Evolutionary conservation across 352 stramenopile genomes (phyloP).

Genomic region (Phytopythium chamaehyphon): DNA sequence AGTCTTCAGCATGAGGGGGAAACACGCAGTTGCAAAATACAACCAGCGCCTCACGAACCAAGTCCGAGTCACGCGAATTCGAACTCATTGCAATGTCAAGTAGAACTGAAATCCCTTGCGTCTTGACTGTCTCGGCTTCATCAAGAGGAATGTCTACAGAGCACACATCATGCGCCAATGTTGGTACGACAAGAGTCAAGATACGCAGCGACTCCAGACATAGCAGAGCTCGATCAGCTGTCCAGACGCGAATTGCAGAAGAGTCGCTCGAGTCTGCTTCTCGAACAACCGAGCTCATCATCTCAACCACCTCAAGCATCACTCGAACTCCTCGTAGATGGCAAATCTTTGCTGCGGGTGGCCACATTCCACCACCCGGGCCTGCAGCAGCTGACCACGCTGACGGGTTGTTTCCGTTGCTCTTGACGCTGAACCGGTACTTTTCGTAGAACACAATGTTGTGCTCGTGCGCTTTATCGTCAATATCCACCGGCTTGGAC

Average conservation of each 20-base stretch:
- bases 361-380: constrained; percentile 59
- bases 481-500: constrained; percentile 76
- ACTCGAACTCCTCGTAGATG: constrained; percentile 73
- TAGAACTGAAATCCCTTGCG: constrained; percentile 60
- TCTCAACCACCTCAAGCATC: constrained; percentile 73
- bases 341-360: constrained; percentile 62
- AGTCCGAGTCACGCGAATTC: constrained; percentile 63
- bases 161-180: constrained; percentile 70
- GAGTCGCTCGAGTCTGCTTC: constrained; percentile 53
- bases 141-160: constrained; percentile 62
- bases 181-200: constrained; percentile 69
- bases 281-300: constrained; percentile 62
- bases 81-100: constrained; percentile 75
- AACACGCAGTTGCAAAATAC: constrained; percentile 86
- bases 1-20: constrained; percentile 69
- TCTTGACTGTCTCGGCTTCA: constrained; percentile 33
- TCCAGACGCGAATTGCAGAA: constrained; percentile 58
- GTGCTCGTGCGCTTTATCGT: constrained; percentile 82
- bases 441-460: constrained; percentile 85
- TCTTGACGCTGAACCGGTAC: constrained; percentile 66
- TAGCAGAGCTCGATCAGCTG: constrained; percentile 75
- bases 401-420: constrained; percentile 28
- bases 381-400: constrained; percentile 56
- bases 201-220: constrained; percentile 72
- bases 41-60: constrained; percentile 65